Base-by-base conservation (phyloP, 2,329 filamentous ascomycete genomes). In the Chlorencoelia australis region DNA sequence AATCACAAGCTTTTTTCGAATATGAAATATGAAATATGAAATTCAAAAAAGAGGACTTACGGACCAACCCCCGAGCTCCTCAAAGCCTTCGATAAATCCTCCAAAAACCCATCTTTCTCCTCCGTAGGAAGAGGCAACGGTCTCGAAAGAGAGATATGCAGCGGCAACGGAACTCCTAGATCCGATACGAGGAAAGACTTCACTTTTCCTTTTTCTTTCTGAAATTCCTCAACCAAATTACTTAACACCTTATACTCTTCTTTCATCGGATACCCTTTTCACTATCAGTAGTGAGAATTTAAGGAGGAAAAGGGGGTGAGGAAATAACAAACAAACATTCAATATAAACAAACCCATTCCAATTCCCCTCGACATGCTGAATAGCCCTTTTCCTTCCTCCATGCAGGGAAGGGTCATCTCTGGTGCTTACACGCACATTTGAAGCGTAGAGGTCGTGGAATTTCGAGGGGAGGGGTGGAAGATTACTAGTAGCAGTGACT, bases 371-470 rank as follows among this genome's bases (percentile, higher is more conserved):
- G 17, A 89, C 67, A 60, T 98, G 91, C 16, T 89, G 88, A 32
- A 77, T 82, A 39, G 80, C 73, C 27, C 91, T 75, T 55, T 79
- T 85, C 30, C 89, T 78, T 36, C 91, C 91, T 20, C 81, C 82
- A 58, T 98, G 91, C 40, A 96, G 67, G 41, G 70, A 68, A 1
- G 89, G 87, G 54, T 94, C 82, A 60, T 96, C 91, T 49, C 67
- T 69, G 26, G 80, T 79, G 59, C 82, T 84, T 44, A 82, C 68
- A 44, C 89, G 77, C 34, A 83, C 79, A 26, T 79, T 83, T 8
- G 83, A 80, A 18, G 88, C 82, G 61, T 98, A 96, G 37, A 96
- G 70, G 58, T 95, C 83, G 58, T 87, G 83, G 59, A 98, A 96
- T 37, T 74, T 65, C 9, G 76, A 60, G 7, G 88, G 89, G 15